phyloP scores from a whole-genome alignment of 2,329 filamentous ascomycete species.

The Botrytis cinerea region DNA sequence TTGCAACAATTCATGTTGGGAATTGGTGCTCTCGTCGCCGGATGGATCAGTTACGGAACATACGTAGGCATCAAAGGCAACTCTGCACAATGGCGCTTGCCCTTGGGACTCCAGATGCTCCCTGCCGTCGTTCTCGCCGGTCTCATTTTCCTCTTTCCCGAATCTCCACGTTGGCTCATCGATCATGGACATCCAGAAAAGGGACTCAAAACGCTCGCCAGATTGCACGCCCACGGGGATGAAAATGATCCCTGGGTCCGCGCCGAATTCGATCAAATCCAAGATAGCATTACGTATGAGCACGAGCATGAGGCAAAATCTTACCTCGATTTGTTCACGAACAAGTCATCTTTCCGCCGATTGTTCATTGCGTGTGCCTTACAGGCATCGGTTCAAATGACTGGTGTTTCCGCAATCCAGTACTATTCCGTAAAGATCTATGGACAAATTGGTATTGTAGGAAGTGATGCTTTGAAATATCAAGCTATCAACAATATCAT shows the following conservation, averaged over 20 bases:
- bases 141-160: slow-evolving; percentile 64
- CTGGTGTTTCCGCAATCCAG: slow-evolving; percentile 64
- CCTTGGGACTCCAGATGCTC: slow-evolving; percentile 57
- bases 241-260: slow-evolving; percentile 60
- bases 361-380: slow-evolving; percentile 62
- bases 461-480: slow-evolving; percentile 60
- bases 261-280: slow-evolving; percentile 64
- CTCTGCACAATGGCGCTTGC: slow-evolving; percentile 42
- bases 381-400: slow-evolving; percentile 67
- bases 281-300: slow-evolving; percentile 61
- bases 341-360: slow-evolving; percentile 62
- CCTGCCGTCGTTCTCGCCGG: slow-evolving; percentile 55
- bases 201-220: slow-evolving; percentile 58
- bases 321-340: slow-evolving; percentile 61
- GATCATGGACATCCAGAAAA: slow-evolving; percentile 58
- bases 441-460: slow-evolving; percentile 58
- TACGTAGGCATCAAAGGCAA: slow-evolving; percentile 39
- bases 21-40: slow-evolving; percentile 69
- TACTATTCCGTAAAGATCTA: slow-evolving; percentile 63
- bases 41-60: slow-evolving; percentile 71
- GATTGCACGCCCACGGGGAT: slow-evolving; percentile 62
- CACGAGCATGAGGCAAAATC: slow-evolving; percentile 61
- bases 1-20: slow-evolving; percentile 84
- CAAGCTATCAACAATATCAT: slow-evolving; percentile 67
- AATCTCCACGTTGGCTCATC: slow-evolving; percentile 66